These are phyloP conservation scores for Penicillium hordei DNA, from an alignment of 2,329 filamentous ascomycete species.

Conservation along the genomic window DNA sequence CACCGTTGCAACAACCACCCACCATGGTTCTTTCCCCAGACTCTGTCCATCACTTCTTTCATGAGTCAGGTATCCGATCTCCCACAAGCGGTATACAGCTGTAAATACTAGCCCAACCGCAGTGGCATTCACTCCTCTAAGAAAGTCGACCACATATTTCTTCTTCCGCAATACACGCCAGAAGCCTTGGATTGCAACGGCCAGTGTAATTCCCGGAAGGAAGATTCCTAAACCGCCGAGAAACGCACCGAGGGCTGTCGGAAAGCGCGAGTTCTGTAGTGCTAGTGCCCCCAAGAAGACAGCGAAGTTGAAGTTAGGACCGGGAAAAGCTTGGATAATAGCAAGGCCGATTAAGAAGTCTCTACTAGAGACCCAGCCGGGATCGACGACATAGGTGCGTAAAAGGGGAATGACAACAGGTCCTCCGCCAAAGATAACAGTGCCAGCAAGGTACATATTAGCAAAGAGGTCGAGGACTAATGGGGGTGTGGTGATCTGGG, in stretches of 20 bases:
- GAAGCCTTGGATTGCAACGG: constrained; percentile 46
- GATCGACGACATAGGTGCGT: constrained; percentile 60
- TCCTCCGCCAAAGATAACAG: constrained; percentile 65
- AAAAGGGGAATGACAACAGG: constrained; percentile 66
- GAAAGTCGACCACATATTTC: constrained; percentile 49
- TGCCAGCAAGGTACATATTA: constrained; percentile 72
- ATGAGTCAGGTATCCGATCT: constrained; percentile 60
- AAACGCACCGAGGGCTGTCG: constrained; percentile 49
- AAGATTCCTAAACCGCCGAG: constrained; percentile 52
- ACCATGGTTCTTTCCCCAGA: constrained; percentile 61
- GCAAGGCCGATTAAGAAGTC: constrained; percentile 73
- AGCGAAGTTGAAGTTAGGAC: constrained; percentile 54
- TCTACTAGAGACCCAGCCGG: constrained; percentile 68
- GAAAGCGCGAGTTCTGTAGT: constrained; percentile 34
- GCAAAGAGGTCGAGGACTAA: constrained; percentile 63
- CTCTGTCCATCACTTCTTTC: constrained; percentile 52
- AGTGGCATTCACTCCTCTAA: constrained; percentile 60
- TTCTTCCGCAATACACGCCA: constrained; percentile 54
- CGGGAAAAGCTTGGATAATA: constrained; percentile 68
- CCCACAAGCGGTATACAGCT: constrained; percentile 63
- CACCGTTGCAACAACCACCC: constrained; percentile 59
- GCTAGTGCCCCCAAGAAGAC: constrained; percentile 58
- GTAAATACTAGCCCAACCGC: constrained; percentile 65
- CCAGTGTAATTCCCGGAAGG: constrained; percentile 37
- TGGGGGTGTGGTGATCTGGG: constrained; percentile 41